Percentiles rank a stretch among this genome's conserved stretches.
Conservation (phyloP, 2,329 filamentous ascomycete species). For the Xylaria sp. region DNA sequence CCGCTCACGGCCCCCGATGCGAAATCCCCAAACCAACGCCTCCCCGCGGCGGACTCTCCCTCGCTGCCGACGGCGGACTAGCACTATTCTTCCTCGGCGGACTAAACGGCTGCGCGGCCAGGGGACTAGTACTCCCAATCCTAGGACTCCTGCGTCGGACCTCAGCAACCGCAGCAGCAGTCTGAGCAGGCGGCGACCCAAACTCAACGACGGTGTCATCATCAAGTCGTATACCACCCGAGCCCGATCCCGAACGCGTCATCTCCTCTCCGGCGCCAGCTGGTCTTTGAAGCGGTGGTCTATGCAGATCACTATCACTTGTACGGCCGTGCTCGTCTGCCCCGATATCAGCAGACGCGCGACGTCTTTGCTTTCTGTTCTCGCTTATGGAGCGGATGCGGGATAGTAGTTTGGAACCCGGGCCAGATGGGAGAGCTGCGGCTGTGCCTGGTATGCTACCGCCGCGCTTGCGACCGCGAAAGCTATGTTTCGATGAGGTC, state of each 20-base stretch:
- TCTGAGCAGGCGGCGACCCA: constrained; percentile 27
- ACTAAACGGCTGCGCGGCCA: constrained; percentile 7
- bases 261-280: constrained; percentile 29
- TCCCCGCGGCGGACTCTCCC: constrained; percentile 11
- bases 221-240: constrained; percentile 37
- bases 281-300: not conserved
- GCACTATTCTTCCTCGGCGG: not conserved
- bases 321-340: not conserved
- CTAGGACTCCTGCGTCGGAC: constrained; percentile 16
- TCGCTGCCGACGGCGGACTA: constrained; percentile 8
- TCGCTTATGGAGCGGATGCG: constrained; percentile 27
- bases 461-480: constrained; percentile 22
- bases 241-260: constrained; percentile 33
- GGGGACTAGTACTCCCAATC: constrained; percentile 16
- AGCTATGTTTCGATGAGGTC: not conserved
- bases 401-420: constrained; percentile 10
- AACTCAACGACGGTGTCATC: constrained; percentile 40
- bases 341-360: not conserved
- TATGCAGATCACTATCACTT: not conserved
- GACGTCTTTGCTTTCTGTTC: constrained; percentile 9
- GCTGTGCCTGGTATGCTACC: constrained; percentile 11
- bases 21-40: constrained; percentile 29
- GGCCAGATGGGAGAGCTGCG: not conserved
- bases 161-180: constrained; percentile 16
- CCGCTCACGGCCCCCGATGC: constrained; percentile 4